phyloP scores from a whole-genome alignment of 73 alveolate species.

The Paramecium sonneborni region DNA sequence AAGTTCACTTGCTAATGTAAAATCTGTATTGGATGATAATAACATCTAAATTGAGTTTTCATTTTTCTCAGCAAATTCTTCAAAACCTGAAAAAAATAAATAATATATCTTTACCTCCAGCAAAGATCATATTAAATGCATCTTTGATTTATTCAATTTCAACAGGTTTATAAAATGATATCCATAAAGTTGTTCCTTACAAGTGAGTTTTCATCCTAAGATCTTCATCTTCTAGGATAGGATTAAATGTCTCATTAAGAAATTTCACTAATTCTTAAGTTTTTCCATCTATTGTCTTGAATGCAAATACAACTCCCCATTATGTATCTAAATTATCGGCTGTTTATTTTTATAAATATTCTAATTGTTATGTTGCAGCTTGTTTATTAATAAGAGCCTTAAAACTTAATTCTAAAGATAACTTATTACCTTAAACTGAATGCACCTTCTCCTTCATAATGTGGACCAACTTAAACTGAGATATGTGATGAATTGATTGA shows the following conservation, averaged over 20 bases:
- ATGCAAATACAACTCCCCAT: background rate
- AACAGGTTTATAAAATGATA: background rate
- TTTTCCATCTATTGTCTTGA: background rate
- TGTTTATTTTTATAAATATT: background rate
- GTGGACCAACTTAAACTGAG: constrained; percentile 31
- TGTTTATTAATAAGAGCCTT: background rate
- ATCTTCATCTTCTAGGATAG: background rate
- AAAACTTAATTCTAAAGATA: background rate
- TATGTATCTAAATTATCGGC: background rate
- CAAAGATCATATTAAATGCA: constrained; percentile 24
- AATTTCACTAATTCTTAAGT: background rate
- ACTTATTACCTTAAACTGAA: background rate
- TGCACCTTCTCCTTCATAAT: background rate
- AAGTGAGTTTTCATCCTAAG: background rate
- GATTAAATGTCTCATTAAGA: background rate
- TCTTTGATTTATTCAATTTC: background rate
- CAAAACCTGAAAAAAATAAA: background rate
- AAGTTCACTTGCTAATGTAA: background rate
- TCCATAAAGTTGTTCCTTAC: background rate
- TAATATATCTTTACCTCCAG: background rate
- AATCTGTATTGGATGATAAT: background rate
- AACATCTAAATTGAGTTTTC: background rate
- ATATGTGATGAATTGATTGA: constrained; percentile 11
- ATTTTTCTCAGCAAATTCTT: constrained; percentile 23
- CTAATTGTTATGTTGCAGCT: constrained; percentile 15